A percentile compares a stretch with the other conserved stretches of the same genome.
These are phyloP conservation scores for Clarkia xantiana DNA, from an alignment of 345 rosid genomes.

Conservation along the genomic window DNA sequence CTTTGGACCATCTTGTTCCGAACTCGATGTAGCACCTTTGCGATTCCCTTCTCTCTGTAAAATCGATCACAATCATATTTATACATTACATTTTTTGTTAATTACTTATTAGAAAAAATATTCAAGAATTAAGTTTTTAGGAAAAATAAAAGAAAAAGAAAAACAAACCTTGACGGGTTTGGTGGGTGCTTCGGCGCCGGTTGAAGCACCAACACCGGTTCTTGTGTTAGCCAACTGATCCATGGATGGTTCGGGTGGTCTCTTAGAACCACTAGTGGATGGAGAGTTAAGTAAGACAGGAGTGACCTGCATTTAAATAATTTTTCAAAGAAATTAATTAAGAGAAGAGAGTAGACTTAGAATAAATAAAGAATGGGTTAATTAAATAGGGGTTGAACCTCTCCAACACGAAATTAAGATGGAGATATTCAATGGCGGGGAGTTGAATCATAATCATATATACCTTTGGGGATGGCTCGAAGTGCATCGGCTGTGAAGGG, in stretches of 20 bases:
- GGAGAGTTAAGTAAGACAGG: constrained; percentile 7
- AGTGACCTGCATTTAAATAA: too few species aligned
- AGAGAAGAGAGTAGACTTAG: too few species aligned
- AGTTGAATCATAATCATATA: neutral
- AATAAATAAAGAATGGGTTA: constrained; percentile 1
- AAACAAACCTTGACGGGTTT: constrained; percentile 13
- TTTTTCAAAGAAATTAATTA: too few species aligned
- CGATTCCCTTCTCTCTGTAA: constrained; percentile 35
- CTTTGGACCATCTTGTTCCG: constrained; percentile 33
- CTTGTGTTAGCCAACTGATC: constrained; percentile 16
- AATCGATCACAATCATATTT: neutral
- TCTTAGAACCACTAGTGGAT: constrained; percentile 23
- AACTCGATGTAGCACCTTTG: constrained; percentile 26
- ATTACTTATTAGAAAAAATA: too few species aligned
- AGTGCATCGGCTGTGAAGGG: constrained; percentile 97
- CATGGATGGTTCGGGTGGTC: constrained; percentile 20
- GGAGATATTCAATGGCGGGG: constrained; percentile 13
- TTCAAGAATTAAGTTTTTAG: too few species aligned
- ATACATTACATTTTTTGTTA: too few species aligned
- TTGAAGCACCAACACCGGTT: constrained; percentile 7
- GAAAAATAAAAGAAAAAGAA: too few species aligned
- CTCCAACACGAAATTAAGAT: neutral
- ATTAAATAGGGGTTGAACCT: constrained; percentile 9
- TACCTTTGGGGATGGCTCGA: constrained; percentile 40
- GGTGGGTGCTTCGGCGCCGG: constrained; percentile 14